Evolutionary conservation across 768 basidiomycete genomes (phyloP).

Genomic region (Suillus subluteus): DNA sequence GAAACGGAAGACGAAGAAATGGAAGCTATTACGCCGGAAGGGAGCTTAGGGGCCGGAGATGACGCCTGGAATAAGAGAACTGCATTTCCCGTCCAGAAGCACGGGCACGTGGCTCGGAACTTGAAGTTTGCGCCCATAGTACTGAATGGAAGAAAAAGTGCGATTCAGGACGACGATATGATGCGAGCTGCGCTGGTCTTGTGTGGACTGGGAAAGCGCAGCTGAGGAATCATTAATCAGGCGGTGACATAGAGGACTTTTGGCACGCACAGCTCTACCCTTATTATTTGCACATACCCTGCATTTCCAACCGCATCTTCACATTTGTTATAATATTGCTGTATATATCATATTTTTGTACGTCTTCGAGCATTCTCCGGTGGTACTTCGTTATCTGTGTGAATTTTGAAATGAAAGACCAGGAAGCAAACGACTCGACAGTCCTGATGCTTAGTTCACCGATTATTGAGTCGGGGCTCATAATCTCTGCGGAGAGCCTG

Average conservation of each 20-base stretch:
- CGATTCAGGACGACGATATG: constrained; percentile 59
- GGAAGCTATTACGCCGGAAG: constrained; percentile 67
- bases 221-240: neutral
- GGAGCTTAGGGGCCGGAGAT: constrained; percentile 51
- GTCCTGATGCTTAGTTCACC: neutral
- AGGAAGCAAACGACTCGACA: neutral
- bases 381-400: neutral
- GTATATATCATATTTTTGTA: constrained; percentile 2
- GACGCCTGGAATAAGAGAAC: constrained; percentile 36
- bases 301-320: constrained; percentile 6
- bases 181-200: constrained; percentile 72
- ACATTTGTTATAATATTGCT: neutral
- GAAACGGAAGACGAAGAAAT: constrained; percentile 66
- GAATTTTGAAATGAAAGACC: neutral
- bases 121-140: neutral
- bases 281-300: constrained; percentile 9
- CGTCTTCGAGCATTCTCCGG: neutral
- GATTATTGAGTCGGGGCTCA: neutral
- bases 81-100: constrained; percentile 1
- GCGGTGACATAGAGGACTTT: neutral
- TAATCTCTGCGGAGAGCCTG: neutral
- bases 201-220: constrained; percentile 52
- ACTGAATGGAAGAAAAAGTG: constrained; percentile 18
- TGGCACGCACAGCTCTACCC: constrained; percentile 4
- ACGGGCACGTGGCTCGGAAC: constrained; percentile 10